These are phyloP conservation scores for Xenosphaeropsis pyriputrescens DNA, from an alignment of 2,329 filamentous ascomycete species.

Conservation along the genomic window DNA sequence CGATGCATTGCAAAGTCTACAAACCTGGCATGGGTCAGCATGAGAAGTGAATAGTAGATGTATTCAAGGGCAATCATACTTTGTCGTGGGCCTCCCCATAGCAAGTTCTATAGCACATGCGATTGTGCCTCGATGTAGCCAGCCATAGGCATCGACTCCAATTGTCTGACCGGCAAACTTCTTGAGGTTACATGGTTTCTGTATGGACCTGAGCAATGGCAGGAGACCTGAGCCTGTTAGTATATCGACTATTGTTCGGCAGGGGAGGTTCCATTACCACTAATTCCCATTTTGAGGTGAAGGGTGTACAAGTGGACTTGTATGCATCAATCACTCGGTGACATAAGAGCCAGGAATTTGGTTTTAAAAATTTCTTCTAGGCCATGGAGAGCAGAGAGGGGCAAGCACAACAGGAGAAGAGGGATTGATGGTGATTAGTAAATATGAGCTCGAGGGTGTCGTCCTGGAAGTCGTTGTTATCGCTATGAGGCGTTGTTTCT, in stretches of 20 bases:
- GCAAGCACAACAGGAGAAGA: too few relatives aligned
- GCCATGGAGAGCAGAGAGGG: too few relatives aligned
- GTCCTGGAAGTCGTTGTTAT: too few relatives aligned
- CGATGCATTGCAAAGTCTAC: conserved; percentile 82
- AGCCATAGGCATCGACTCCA: conserved; percentile 94
- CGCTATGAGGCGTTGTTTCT: too few relatives aligned
- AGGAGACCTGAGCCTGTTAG: conserved; percentile 49
- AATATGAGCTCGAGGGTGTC: too few relatives aligned
- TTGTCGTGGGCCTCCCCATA: conserved; percentile 72
- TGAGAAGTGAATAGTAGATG: conserved; percentile 3
- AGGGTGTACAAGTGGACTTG: conserved; percentile 7
- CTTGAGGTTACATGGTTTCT: conserved; percentile 74
- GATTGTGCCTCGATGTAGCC: conserved; percentile 88
- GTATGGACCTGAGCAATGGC: conserved; percentile 89
- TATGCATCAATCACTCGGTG: too few relatives aligned
- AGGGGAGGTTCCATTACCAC: conserved; percentile 4
- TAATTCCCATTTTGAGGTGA: conserved; percentile 13
- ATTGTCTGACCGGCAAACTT: conserved; percentile 79
- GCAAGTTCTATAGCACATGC: conserved; percentile 85
- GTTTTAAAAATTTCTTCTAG: too few relatives aligned
- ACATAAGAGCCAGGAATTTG: too few relatives aligned
- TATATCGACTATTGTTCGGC: neutral
- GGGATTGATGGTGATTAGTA: too few relatives aligned
- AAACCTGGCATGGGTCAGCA: conserved; percentile 40
- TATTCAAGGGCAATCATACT: conserved; percentile 36